Evolutionary conservation across 371 early-diverging fungal species (phyloP).

Genomic region (Mortierella sp.): DNA sequence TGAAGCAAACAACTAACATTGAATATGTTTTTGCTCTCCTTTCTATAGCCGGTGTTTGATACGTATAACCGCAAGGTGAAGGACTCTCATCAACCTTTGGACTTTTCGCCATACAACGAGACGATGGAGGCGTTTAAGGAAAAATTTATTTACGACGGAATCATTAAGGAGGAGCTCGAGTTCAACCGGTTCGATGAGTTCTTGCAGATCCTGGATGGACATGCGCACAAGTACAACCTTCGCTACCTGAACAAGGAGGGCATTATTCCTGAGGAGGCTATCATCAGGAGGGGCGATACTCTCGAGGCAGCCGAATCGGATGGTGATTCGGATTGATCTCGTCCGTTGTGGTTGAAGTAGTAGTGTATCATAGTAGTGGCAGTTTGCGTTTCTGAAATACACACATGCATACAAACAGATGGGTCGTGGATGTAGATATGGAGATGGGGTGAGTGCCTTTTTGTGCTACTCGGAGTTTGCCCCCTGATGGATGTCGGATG

Average conservation of each 20-base stretch:
- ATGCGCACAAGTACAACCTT: slow-evolving; percentile 51
- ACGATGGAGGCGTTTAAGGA: slow-evolving; percentile 87
- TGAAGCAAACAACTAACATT: not conserved
- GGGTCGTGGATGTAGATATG: too few relatives aligned
- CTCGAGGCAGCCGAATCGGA: slow-evolving; percentile 31
- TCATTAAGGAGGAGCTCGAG: slow-evolving; percentile 78
- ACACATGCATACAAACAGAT: not conserved
- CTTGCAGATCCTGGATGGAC: slow-evolving; percentile 54
- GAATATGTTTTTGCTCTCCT: not conserved
- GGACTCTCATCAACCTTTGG: slow-evolving; percentile 57
- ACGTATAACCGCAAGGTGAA: slow-evolving; percentile 72
- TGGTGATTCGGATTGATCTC: slow-evolving; percentile 30
- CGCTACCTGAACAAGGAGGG: slow-evolving; percentile 66
- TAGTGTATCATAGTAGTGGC: slow-evolving; percentile 16
- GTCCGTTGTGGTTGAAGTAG: too few relatives aligned
- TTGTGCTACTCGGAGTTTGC: too few relatives aligned
- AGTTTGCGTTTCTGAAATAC: not conserved
- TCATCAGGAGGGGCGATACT: slow-evolving; percentile 49
- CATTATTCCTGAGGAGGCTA: slow-evolving; percentile 65
- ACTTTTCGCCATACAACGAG: slow-evolving; percentile 66
- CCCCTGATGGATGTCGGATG: too few relatives aligned
- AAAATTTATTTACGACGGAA: slow-evolving; percentile 82
- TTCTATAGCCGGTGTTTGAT: slow-evolving; percentile 69
- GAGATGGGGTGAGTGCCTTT: too few relatives aligned
- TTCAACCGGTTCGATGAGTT: slow-evolving; percentile 59